Conservation (phyloP, 768 basidiomycete genomes). For the Strobilomyces echinocephalus region DNA sequence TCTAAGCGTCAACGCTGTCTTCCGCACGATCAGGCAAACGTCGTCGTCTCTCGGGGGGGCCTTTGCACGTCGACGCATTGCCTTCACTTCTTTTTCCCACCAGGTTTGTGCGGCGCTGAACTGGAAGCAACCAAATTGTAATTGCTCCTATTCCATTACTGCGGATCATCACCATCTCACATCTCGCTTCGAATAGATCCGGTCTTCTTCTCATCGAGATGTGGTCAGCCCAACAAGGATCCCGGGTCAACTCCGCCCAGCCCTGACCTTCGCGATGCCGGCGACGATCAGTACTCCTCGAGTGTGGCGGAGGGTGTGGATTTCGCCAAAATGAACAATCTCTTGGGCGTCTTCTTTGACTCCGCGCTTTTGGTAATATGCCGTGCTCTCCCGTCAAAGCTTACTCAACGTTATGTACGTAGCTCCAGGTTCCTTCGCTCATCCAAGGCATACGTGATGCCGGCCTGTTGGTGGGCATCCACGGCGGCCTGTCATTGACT, state of each 20-base stretch:
- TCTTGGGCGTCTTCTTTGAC: slow-evolving; percentile 88
- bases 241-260: slow-evolving; percentile 37
- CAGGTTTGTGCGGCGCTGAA: slow-evolving; percentile 87
- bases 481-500: slow-evolving; percentile 52
- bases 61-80: slow-evolving; percentile 65
- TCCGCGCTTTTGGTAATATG: slow-evolving; percentile 73
- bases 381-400: slow-evolving; percentile 5
- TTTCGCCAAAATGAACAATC: slow-evolving; percentile 87
- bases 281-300: slow-evolving; percentile 46
- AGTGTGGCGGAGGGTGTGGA: slow-evolving; percentile 90
- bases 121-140: slow-evolving; percentile 99
- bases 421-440: slow-evolving; percentile 83
- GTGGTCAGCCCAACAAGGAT: slow-evolving; percentile 54
- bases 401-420: slow-evolving; percentile 10
- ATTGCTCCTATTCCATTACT: slow-evolving; percentile 16
- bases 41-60: slow-evolving; percentile 48
- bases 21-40: slow-evolving; percentile 76
- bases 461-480: slow-evolving; percentile 82
- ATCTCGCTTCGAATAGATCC: slow-evolving; percentile 56
- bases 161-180: slow-evolving; percentile 21
- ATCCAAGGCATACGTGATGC: slow-evolving; percentile 85
- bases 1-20: slow-evolving; percentile 75
- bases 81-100: slow-evolving; percentile 91
- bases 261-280: slow-evolving; percentile 37
- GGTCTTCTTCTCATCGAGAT: slow-evolving; percentile 89